Evolutionary conservation across 257 asterid genomes (phyloP).

Genomic region (Gardenia jasminoides): DNA sequence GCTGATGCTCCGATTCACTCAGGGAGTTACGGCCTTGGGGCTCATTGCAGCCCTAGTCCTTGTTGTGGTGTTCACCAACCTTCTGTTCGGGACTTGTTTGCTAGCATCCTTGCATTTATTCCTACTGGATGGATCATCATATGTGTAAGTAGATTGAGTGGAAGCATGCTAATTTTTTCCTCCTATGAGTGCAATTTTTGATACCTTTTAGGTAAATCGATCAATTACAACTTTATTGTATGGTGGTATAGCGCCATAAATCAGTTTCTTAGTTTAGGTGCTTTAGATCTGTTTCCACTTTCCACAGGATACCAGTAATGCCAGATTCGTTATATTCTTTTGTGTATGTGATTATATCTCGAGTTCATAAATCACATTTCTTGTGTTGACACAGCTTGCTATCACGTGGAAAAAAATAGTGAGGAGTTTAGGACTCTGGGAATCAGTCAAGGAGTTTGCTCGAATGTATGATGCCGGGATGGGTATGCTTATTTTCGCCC

Average conservation of each 20-base stretch:
- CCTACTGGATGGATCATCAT: conserved; percentile 95
- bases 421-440: conserved; percentile 92
- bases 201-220: neutral
- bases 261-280: neutral
- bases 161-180: neutral
- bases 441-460: conserved; percentile 91
- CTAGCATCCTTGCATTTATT: conserved; percentile 91
- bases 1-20: conserved; percentile 87
- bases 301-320: neutral
- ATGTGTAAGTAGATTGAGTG: conserved; percentile 53
- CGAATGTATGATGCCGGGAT: conserved; percentile 98
- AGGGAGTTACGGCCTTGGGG: conserved; percentile 82
- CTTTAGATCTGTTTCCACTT: neutral
- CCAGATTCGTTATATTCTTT: too few relatives aligned
- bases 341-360: too few relatives aligned
- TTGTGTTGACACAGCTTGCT: conserved; percentile 55
- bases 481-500: conserved; percentile 89
- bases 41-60: conserved; percentile 79
- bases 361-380: neutral
- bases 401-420: conserved; percentile 78
- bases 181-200: neutral
- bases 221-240: neutral
- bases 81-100: conserved; percentile 81
- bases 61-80: conserved; percentile 59
- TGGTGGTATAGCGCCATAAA: neutral